Evolutionary conservation across 768 basidiomycete genomes (phyloP), one percentile per base, ranked within the genome.

Genomic region (Naganishia friedmannii): DNA sequence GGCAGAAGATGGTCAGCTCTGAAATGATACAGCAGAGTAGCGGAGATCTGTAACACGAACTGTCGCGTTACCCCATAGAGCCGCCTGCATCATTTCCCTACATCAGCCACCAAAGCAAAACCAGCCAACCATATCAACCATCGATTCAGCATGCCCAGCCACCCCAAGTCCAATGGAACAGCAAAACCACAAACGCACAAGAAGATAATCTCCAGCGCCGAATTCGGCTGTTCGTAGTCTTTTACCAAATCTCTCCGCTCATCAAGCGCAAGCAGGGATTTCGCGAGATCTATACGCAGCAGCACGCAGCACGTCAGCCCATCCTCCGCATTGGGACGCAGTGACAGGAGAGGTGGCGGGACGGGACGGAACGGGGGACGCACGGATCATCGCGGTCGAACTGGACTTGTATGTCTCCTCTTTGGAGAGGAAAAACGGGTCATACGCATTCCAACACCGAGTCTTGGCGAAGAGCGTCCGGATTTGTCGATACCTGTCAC

Each of bases 41-140:
- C n/a, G 34, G 34, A 12, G 12, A 12, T 4, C 4, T 5, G 42
- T 39, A 0, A 19, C 21, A 23, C 12, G 72, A 74, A 91, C 91
- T 29, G 93, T 96, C 17, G 93, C 93, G 78, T 97, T 97, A 54
- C 94, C 94, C 93, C 92, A 94, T 39, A 83, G 74, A 67, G 78
- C 77, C 3, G 78, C 77, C 68, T 81, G 78, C 19, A 79, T 71
- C 75, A 82, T 80, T 57, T 81, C 80, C 32, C 77, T 78, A 55
- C 19, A 12, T 23, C 15, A 5, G 32, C n/a, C n/a, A n/a, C n/a
- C n/a, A n/a, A n/a, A n/a, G n/a, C n/a, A n/a, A n/a, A n/a, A 56
- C 28, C 63, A 66, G n/a, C n/a, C 19, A 26, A 7, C 13, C 48
- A 12, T 3, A n/a, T 42, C 13, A 29, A 28, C 17, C 67, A 34